phyloP scores from a whole-genome alignment of 768 basidiomycete genomes.

The Tricholoma terreum region DNA sequence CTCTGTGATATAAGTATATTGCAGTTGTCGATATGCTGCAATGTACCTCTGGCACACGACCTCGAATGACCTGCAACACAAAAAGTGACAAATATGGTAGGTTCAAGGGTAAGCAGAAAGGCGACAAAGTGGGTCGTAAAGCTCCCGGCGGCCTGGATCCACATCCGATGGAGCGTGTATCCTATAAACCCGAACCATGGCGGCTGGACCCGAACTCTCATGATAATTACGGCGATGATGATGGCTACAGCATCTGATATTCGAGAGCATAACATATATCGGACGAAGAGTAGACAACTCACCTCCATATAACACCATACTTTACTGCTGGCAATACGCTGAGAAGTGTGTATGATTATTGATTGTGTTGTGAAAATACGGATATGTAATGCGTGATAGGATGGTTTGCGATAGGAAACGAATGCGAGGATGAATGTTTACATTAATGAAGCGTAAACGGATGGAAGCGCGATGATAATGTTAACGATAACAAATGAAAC shows the following conservation, averaged over 20 bases:
- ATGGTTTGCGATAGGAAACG: neutral
- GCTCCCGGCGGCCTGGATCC: neutral
- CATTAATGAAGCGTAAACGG: neutral
- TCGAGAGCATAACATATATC: no score
- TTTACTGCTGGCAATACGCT: neutral
- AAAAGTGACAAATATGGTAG: constrained; percentile 12
- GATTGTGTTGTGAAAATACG: constrained; percentile 11
- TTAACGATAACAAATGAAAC: neutral
- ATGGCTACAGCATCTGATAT: no score
- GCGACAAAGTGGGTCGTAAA: neutral
- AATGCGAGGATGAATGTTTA: constrained; percentile 8
- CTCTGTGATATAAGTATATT: neutral
- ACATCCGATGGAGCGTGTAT: neutral
- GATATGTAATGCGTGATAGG: constrained; percentile 7
- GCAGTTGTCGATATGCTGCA: neutral
- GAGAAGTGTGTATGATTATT: constrained; percentile 2
- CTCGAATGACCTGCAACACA: neutral
- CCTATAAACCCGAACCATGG: neutral
- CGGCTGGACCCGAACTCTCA: neutral
- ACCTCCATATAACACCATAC: no score
- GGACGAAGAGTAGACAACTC: no score
- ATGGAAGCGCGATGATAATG: constrained; percentile 4
- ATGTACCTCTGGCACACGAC: neutral
- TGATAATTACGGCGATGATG: no score
- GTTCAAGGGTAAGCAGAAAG: constrained; percentile 10